These are phyloP conservation scores for Verticillium zaregamsianum DNA, from an alignment of 2,329 filamentous ascomycete species.

Conservation along the genomic window DNA sequence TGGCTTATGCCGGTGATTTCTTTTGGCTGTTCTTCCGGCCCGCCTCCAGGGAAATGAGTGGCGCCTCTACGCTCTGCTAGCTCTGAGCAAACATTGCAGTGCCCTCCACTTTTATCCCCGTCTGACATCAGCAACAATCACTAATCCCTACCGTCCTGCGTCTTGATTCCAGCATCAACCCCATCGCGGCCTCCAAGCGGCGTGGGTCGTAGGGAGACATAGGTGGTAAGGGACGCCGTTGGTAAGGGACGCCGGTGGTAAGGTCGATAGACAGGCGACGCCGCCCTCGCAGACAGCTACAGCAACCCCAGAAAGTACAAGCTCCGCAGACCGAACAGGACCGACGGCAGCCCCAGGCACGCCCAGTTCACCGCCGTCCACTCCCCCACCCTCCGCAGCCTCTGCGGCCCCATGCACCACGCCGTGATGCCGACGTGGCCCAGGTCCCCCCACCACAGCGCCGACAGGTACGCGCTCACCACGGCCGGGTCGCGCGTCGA, in stretches of 20 bases:
- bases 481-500: neutral
- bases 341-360: neutral
- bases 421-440: constrained; percentile 1
- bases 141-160: too few relatives aligned
- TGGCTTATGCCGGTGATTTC: neutral
- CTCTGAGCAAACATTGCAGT: neutral
- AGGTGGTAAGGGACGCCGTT: too few relatives aligned
- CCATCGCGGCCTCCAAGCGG: too few relatives aligned
- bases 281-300: too few relatives aligned
- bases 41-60: neutral
- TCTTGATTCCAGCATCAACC: too few relatives aligned
- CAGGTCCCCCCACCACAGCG: constrained; percentile 2
- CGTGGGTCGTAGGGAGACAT: too few relatives aligned
- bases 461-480: neutral
- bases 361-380: constrained; percentile 1
- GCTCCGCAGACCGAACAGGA: neutral
- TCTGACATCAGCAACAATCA: neutral
- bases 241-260: too few relatives aligned
- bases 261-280: too few relatives aligned
- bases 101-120: too few relatives aligned
- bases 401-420: neutral
- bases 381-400: neutral
- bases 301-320: too few relatives aligned
- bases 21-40: neutral
- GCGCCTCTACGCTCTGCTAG: neutral